Percentiles rank a stretch among this genome's conserved stretches.
phyloP scores from a whole-genome alignment of 371 early-diverging fungal species.

The Batrachochytrium dendrobatidis region DNA sequence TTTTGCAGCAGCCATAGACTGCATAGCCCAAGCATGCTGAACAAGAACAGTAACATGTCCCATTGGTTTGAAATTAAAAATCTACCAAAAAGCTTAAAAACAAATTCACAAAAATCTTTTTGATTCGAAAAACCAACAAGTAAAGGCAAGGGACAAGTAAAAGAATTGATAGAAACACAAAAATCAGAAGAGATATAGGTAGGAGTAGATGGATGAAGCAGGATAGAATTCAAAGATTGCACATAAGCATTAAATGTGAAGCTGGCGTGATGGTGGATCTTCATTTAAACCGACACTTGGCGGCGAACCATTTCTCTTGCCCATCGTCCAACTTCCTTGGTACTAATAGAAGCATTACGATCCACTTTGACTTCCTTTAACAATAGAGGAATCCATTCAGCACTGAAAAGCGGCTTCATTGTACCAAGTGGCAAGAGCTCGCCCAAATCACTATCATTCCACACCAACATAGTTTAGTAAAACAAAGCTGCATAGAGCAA shows the following conservation, averaged over 20 bases:
- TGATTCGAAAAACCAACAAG: too few species aligned
- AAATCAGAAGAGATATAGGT: conserved; percentile 3
- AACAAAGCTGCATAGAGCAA: conserved; percentile 1
- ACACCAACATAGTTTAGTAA: too few species aligned
- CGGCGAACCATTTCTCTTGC: conserved; percentile 25
- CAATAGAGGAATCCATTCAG: conserved; percentile 34
- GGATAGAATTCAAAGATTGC: not conserved
- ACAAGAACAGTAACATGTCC: conserved; percentile 33
- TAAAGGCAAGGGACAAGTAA: conserved; percentile 3
- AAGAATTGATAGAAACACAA: conserved; percentile 7
- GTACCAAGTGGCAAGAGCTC: conserved; percentile 67
- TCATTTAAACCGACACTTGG: conserved; percentile 11
- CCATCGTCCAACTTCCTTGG: conserved; percentile 80
- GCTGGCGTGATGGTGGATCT: not conserved
- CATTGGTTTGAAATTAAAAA: conserved; percentile 12
- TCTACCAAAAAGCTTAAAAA: not conserved
- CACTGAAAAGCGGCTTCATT: conserved; percentile 50
- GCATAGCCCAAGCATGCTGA: conserved; percentile 36
- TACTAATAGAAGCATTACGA: conserved; percentile 48
- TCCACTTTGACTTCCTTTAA: conserved; percentile 68
- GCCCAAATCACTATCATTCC: conserved; percentile 64
- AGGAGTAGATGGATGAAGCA: conserved; percentile 4
- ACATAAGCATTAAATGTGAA: not conserved
- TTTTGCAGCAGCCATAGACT: conserved; percentile 15
- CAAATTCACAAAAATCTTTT: too few species aligned